Evolutionary conservation across 176 grass and related monocot genomes (phyloP), one percentile per base, ranked within the genome.

Genomic region (Tuctoria greenei): DNA sequence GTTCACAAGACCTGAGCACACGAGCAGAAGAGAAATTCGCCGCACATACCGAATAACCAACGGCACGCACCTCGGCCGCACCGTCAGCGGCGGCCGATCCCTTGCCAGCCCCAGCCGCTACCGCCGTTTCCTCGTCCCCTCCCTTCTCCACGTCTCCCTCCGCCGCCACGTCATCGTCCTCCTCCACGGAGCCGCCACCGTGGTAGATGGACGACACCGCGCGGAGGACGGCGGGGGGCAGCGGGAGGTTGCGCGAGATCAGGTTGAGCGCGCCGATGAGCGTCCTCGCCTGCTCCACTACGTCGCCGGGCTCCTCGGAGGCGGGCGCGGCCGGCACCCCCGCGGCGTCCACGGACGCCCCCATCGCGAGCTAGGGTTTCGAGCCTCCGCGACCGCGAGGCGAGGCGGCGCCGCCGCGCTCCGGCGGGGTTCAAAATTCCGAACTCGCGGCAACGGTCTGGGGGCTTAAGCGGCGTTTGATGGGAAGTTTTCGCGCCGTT

Each of bases 231-330:
- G 87, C 92, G 13, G 92, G 87, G 15, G 95, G 92, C 6, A 99
- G 89, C 24, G 95, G 92, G 68, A 99, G 95, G 87, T 99, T 99
- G 66, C 95, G 92, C 23, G 95, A 99, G 15, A 99, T 74, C 51
- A 99, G 86, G 67, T 99, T 99, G 85, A 99, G 89, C 61, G 92
- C 91, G 13, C 79, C 87, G 82, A 99, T 90, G 82, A 99, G 88
- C 65, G 88, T 88, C 89, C 86, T 88, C 31, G 95, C 79, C 79
- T 92, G 83, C 73, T 99, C 95, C 35, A 81, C 79, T 36, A 82
- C 80, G 85, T 7, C 69, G 5, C 36, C 54, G 6, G 62, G 38
- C 6, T 84, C 95, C 61, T 88, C 82, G 9, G 18, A 51, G 18
- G 77, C 66, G 61, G 69, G 10, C 13, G 76, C 20, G 12, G 40